These are phyloP conservation scores for Cyclanthera cordifolia DNA, from an alignment of 306 rosid species.

Conservation along the genomic window DNA sequence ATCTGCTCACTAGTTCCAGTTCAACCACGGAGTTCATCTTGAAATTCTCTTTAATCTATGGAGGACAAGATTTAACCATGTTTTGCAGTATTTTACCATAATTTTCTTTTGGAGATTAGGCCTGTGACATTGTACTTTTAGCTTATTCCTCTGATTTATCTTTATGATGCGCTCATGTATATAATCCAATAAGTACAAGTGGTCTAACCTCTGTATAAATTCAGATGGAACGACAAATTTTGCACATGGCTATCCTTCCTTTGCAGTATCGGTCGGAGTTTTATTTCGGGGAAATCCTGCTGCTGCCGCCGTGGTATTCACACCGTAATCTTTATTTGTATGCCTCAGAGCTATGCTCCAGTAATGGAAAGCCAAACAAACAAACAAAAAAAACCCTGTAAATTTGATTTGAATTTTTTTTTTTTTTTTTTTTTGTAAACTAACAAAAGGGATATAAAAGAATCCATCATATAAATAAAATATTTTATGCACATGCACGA, in stretches of 20 bases:
- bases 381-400: neutral
- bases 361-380: neutral
- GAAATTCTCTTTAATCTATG: neutral
- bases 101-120: neutral
- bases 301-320: constrained; percentile 78
- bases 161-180: neutral
- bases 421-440: neutral
- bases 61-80: neutral
- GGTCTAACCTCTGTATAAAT: constrained; percentile 22
- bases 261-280: constrained; percentile 94
- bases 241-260: constrained; percentile 86
- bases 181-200: neutral
- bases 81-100: neutral
- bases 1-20: neutral
- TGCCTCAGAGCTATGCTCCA: constrained; percentile 4
- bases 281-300: constrained; percentile 79
- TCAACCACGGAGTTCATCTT: neutral
- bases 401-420: neutral
- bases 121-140: neutral
- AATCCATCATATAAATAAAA: neutral
- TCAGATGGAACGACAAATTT: constrained; percentile 95
- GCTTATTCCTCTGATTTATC: neutral
- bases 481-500: neutral
- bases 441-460: neutral
- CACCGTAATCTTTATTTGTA: neutral